Conservation (phyloP, 257 asterid genomes). For the Solanum bukasovii region DNA sequence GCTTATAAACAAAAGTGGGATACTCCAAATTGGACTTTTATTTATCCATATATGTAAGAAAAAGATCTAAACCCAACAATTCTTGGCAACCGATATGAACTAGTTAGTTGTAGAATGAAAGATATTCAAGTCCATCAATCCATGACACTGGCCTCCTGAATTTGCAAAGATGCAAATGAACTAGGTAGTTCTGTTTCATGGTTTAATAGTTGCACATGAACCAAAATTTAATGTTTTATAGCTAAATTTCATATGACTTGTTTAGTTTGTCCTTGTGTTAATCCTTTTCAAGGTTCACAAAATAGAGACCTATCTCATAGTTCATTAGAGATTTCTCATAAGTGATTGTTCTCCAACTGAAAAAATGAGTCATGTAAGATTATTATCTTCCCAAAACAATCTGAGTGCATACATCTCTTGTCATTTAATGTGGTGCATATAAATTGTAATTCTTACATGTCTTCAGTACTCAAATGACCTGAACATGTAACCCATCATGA, state of each 20-base stretch:
- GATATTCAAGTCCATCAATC: neutral
- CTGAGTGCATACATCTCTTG: neutral
- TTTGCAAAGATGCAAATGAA: neutral
- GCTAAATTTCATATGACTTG: neutral
- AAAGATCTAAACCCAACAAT: too few relatives aligned
- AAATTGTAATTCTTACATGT: neutral
- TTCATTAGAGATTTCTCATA: neutral
- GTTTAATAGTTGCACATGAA: neutral
- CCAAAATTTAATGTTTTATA: neutral
- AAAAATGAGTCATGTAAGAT: neutral
- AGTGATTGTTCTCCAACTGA: neutral
- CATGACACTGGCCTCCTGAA: neutral
- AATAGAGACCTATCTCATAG: neutral
- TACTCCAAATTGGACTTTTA: too few relatives aligned
- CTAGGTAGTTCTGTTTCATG: neutral
- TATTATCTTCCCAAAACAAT: neutral
- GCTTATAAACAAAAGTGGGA: too few relatives aligned
- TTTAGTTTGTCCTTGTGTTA: neutral
- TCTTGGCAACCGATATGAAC: neutral
- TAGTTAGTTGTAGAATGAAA: neutral
- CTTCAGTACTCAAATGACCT: too few relatives aligned
- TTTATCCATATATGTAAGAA: too few relatives aligned
- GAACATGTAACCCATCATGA: neutral
- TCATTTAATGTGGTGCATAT: neutral
- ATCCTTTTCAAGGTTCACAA: neutral